Conservation (phyloP, 306 rosid species). For the Pyrus betulifolia region DNA sequence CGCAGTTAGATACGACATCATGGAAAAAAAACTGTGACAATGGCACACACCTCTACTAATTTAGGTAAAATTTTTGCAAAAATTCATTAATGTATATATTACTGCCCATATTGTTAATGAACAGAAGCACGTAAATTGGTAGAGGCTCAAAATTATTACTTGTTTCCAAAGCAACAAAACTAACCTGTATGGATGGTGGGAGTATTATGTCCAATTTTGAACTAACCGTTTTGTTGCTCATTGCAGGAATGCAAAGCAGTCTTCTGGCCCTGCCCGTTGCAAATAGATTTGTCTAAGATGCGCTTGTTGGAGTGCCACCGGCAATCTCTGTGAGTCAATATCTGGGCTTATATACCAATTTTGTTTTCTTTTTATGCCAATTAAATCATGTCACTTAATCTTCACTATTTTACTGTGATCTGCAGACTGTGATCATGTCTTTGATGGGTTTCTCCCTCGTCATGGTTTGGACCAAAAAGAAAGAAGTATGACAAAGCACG, state of each 20-base stretch:
- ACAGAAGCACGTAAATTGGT: no score
- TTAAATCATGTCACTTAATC: not conserved
- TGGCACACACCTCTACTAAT: no score
- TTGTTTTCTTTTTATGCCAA: conserved; percentile 5
- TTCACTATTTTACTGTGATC: conserved; percentile 7
- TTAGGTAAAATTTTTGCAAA: no score
- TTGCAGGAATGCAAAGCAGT: conserved; percentile 97
- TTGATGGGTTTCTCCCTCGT: conserved; percentile 43
- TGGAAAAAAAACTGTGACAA: no score
- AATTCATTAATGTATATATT: no score
- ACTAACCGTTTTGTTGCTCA: conserved; percentile 44
- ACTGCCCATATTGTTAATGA: no score
- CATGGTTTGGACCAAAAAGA: no score
- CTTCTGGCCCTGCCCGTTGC: conserved; percentile 73
- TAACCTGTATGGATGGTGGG: no score
- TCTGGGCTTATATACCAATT: not conserved
- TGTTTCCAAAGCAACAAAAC: no score
- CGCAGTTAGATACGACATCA: no score
- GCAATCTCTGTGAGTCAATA: conserved; percentile 66
- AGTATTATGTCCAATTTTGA: conserved; percentile 60
- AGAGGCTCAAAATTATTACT: no score
- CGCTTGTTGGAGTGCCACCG: not conserved
- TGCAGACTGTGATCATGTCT: conserved; percentile 92
- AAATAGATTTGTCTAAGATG: conserved; percentile 75
- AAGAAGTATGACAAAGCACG: no score